These are phyloP conservation scores for Trypanosoma boissoni DNA, from an alignment of 208 protist genomes.

Conservation along the genomic window DNA sequence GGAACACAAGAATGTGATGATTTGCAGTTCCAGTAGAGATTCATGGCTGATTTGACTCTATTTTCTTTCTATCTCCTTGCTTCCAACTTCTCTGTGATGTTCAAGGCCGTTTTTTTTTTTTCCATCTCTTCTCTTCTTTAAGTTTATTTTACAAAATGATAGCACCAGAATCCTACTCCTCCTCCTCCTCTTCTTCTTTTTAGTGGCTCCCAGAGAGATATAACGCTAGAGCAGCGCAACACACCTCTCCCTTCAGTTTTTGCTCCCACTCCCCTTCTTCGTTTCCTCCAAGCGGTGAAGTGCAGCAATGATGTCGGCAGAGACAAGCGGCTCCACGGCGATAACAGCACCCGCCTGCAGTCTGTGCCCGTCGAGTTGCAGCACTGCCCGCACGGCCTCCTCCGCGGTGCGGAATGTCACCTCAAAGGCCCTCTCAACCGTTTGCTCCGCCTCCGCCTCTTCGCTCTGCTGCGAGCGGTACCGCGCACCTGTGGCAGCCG, in stretches of 20 bases:
- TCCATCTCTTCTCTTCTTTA: neutral
- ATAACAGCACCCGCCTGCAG: conserved; percentile 19
- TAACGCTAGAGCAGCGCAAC: too few species aligned
- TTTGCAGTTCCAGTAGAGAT: too few species aligned
- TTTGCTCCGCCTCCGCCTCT: neutral
- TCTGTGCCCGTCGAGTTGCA: conserved; percentile 32
- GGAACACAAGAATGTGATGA: too few species aligned
- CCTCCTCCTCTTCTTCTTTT: neutral
- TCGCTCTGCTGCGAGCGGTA: conserved; percentile 25
- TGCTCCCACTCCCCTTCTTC: neutral
- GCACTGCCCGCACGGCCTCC: conserved; percentile 50
- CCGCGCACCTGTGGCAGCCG: neutral
- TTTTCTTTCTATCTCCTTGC: neutral
- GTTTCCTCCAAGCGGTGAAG: conserved; percentile 29
- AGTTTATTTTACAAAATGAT: neutral
- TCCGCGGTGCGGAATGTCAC: conserved; percentile 51
- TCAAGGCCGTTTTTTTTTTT: neutral
- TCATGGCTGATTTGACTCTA: too few species aligned
- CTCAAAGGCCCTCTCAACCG: conserved; percentile 46
- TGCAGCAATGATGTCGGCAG: conserved; percentile 55
- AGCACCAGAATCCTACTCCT: neutral
- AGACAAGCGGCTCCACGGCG: conserved; percentile 60
- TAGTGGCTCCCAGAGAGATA: too few species aligned
- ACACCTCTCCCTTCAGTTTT: neutral
- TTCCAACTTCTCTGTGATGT: neutral